These are phyloP conservation scores for Haplographium delicatum DNA, from an alignment of 495 filamentous ascomycete species.

Conservation along the genomic window DNA sequence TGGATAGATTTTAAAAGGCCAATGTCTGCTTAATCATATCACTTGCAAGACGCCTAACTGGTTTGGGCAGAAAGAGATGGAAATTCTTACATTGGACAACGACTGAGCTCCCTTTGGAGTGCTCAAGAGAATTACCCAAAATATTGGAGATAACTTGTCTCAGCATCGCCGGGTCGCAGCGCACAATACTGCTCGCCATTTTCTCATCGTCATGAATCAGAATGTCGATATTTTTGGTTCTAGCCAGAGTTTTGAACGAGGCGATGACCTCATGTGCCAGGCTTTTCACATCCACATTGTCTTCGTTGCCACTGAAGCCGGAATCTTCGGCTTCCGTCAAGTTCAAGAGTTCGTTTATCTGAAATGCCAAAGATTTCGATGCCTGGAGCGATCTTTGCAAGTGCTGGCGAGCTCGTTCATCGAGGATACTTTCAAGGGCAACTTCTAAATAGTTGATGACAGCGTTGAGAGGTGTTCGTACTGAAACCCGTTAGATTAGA, in stretches of 20 bases:
- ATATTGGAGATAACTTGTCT: conserved; percentile 78
- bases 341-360: conserved; percentile 90
- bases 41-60: no score
- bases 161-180: conserved; percentile 72
- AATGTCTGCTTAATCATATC: no score
- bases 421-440: conserved; percentile 14
- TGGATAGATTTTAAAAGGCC: no score
- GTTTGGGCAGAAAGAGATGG: no score
- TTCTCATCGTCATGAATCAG: conserved; percentile 58
- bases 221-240: conserved; percentile 64
- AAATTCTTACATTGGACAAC: no score
- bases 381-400: conserved; percentile 80
- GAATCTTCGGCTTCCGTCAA: conserved; percentile 85
- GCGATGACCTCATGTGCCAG: conserved; percentile 72
- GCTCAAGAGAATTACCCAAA: conserved; percentile 79
- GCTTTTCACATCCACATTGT: conserved; percentile 63
- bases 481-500: no score
- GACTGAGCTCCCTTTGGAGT: no score
- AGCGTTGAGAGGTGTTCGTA: conserved; percentile 86
- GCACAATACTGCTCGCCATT: conserved; percentile 61
- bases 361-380: conserved; percentile 88
- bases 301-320: conserved; percentile 69
- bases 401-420: conserved; percentile 68
- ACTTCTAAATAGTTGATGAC: conserved; percentile 39
- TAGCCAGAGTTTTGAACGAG: conserved; percentile 66